Evolutionary conservation across 345 rosid species (phyloP), one percentile per base, ranked within the genome.

Genomic region (Rhizophora mangle): DNA sequence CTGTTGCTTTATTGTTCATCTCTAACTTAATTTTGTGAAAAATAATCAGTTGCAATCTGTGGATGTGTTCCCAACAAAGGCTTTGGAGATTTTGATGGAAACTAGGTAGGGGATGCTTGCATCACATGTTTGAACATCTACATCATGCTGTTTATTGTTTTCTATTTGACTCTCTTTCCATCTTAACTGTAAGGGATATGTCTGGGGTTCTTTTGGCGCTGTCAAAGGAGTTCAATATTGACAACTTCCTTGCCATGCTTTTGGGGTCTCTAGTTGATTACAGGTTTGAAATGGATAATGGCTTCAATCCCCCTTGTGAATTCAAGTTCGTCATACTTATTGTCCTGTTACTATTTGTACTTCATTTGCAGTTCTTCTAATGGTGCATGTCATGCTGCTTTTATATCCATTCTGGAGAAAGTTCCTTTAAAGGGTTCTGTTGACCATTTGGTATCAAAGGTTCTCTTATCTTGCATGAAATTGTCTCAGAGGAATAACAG

Each of bases 211-310:
- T 95, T 69, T 68, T 73, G 73, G 89, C 77, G 67, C 74, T 95
- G 64, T 88, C 96, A 30, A 75, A 80, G 76, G 96, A 86, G 79
- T 95, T 88, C 76, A 86, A 86, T 67, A 82, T 88, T 34, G 92
- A 90, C 75, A 88, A 73, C 64, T 95, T 95, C 84, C 79, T 92
- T 72, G 80, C 79, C 37, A 70, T 85, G 69, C 74, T 95, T 72
- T 37, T 95, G 78, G 86, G 76, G 62, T 83, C 96, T 72, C 67
- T 95, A 62, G 83, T 86, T 58, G 86, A 84, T 68, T 74, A 76
- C 83, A 86, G 99, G 98, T 95, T 60, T 68, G 73, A 58, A 69
- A 43, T 52, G 65, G 70, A 70, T 75, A 64, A 39, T 55, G 8
- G 46, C 72, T 75, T 29, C 53, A 60, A 11, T 24, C 18, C 31